phyloP scores from a whole-genome alignment of 169 alveolate genomes.

The Eimeria maxima region DNA sequence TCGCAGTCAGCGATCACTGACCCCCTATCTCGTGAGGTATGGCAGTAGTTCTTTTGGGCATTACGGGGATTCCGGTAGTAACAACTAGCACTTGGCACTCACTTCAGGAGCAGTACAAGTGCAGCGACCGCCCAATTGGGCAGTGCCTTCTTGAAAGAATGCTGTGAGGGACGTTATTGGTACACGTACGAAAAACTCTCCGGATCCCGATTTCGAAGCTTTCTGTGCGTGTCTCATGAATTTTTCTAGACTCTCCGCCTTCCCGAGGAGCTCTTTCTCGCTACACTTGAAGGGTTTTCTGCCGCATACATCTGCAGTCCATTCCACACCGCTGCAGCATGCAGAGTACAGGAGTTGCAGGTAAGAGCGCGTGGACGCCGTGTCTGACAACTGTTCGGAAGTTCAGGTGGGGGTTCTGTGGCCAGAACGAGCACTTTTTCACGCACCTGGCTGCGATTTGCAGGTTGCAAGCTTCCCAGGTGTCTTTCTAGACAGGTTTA shows the following conservation, averaged over 20 bases:
- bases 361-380: not conserved
- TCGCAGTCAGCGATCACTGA: slow-evolving; percentile 49
- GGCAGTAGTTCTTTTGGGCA: not conserved
- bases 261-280: slow-evolving; percentile 73
- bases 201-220: not conserved
- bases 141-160: not conserved
- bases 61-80: not conserved
- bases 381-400: not conserved
- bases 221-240: not conserved
- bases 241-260: slow-evolving; percentile 41
- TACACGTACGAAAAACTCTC: not conserved
- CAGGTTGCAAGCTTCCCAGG: not conserved
- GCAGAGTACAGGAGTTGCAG: slow-evolving; percentile 75
- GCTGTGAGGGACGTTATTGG: not conserved
- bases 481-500: not conserved
- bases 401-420: not conserved
- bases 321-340: slow-evolving; percentile 62
- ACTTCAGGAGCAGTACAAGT: not conserved
- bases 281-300: slow-evolving; percentile 32
- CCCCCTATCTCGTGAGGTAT: slow-evolving; percentile 67
- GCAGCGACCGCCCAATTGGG: not conserved
- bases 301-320: slow-evolving; percentile 36
- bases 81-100: not conserved
- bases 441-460: not conserved
- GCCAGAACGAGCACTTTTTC: not conserved